Evolutionary conservation across 78 protist genomes (phyloP).

Genomic region (Dictyostelium discoideum): dicty_2.7 NC_007089.4:648001-648500

Average conservation of each 20-base stretch:
- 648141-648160: no score
- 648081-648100: neutral
- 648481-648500: neutral
- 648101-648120: no score
- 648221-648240: conserved; percentile 42
- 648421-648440: conserved; percentile 56
- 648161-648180: no score
- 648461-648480: neutral
- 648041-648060: conserved; percentile 67
- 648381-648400: neutral
- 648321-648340: conserved; percentile 64
- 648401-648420: conserved; percentile 51
- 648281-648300: conserved; percentile 47
- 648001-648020: conserved; percentile 76
- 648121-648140: no score
- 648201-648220: no score
- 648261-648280: conserved; percentile 69
- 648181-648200: no score
- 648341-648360: conserved; percentile 37
- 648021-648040: conserved; percentile 37
- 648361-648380: conserved; percentile 22
- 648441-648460: conserved; percentile 63
- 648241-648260: conserved; percentile 73
- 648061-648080: conserved; percentile 74
- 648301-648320: conserved; percentile 64